These are phyloP conservation scores for Euphorbia pulcherrima DNA, from an alignment of 345 rosid genomes.

Conservation along the genomic window DNA sequence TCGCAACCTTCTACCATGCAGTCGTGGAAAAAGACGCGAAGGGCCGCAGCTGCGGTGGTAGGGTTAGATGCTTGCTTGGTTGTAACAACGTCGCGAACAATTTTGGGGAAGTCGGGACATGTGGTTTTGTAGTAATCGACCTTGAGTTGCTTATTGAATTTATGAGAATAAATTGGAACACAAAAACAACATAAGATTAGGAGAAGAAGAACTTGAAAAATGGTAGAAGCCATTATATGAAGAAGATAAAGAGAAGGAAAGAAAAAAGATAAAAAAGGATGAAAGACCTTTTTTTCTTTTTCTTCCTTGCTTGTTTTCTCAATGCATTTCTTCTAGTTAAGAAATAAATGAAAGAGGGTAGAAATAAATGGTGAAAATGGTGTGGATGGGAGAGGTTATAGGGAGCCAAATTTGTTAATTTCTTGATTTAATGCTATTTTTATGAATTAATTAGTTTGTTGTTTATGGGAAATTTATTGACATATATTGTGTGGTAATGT, in stretches of 20 bases:
- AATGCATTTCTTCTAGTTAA: neutral
- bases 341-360: neutral
- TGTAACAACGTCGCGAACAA: constrained; percentile 34
- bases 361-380: neutral
- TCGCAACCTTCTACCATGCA: constrained; percentile 75
- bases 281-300: neutral
- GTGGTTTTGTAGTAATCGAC: constrained; percentile 48
- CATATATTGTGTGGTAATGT: too few species aligned
- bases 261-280: neutral
- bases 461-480: too few species aligned
- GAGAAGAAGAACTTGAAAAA: constrained; percentile 11
- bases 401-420: neutral
- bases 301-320: constrained; percentile 17
- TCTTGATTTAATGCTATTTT: neutral
- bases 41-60: constrained; percentile 65
- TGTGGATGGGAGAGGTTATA: constrained; percentile 24
- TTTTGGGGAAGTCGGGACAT: constrained; percentile 51
- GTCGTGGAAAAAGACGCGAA: constrained; percentile 73
- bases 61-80: constrained; percentile 52
- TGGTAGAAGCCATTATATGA: constrained; percentile 15
- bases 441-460: neutral
- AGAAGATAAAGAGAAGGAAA: neutral
- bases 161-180: constrained; percentile 9
- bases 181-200: constrained; percentile 15
- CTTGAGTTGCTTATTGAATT: constrained; percentile 27